Base-by-base conservation (phyloP, 2,329 filamentous ascomycete species). In the Fusarium sp. region DNA sequence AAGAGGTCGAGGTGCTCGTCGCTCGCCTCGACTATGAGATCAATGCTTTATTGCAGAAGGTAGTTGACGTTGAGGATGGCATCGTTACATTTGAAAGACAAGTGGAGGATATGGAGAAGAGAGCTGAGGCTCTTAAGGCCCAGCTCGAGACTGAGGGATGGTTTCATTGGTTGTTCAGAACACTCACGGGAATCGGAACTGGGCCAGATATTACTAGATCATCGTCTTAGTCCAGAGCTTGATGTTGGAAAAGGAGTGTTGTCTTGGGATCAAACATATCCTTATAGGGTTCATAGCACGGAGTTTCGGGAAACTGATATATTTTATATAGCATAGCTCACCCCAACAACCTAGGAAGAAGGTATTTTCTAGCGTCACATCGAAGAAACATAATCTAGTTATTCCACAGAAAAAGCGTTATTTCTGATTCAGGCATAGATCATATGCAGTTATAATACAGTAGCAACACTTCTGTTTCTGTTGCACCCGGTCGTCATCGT, bases 21-120 rank as follows among this genome's bases (percentile, higher is more conserved):
- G 93, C 93, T 20, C 94, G 94, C 78, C 83, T 98, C 55, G 94
- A 98, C 74, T 98, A 98, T 78, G 95, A 97, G 81, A 90, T 97
- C 63, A 88, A 91, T 61, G 88, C 89, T 17, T 82, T 98, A n/a
- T 84, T 89, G 47, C 88, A 90, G 46, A 93, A 93, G 72, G 90
- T 97, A 11, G 86, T 92, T 72, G 95, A 98, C 74, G 91, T 97
- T 11, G 94, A 97, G 74, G 91, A 93, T 63, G 92, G 91, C 2
- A 88, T 97, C 1, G 81, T 80, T 13, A 91, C 94, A 63, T 96
- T 97, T 77, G 92, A 94, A 77, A 84, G 87, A 47, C 91, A 94
- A 76, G 91, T 96, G 3, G 82, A 86, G 43, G 90, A 92, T 53
- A 85, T 93, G 47, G 92, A 91, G 81, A 83, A 78, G 39, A 82